Percentiles rank a stretch among this genome's conserved stretches.
These are phyloP conservation scores for Arabidopsis hybrid DNA, from an alignment of 441 rosid species.

Conservation along the genomic window DNA sequence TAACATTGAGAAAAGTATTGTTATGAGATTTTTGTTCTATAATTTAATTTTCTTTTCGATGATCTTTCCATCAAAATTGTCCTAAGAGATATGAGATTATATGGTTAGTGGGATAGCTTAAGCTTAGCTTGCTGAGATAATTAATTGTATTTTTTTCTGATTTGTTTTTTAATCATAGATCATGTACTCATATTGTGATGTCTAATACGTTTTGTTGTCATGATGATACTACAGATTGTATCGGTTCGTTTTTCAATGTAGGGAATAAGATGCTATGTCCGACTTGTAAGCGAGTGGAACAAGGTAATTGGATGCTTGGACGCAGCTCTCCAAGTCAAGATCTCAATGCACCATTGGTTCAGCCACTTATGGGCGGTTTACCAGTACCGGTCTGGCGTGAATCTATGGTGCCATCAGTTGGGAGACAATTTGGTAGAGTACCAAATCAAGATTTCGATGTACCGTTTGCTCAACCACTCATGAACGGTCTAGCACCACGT, in stretches of 20 bases:
- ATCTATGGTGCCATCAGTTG: neutral
- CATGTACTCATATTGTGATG: neutral
- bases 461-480: too few relatives aligned
- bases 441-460: too few relatives aligned
- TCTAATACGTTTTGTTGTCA: too few relatives aligned
- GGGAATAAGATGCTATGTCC: conserved; percentile 5
- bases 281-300: neutral
- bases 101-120: neutral
- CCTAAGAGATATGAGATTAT: neutral
- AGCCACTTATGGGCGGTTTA: neutral
- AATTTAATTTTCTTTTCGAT: too few relatives aligned
- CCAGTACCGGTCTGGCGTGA: neutral
- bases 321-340: neutral
- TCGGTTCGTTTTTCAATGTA: neutral
- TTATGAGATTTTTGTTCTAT: too few relatives aligned
- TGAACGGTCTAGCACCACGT: too few relatives aligned
- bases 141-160: neutral
- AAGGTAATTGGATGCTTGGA: neutral
- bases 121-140: neutral
- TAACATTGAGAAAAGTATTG: too few relatives aligned
- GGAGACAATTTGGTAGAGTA: too few relatives aligned
- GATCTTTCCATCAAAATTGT: neutral
- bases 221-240: neutral
- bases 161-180: neutral
- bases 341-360: neutral